Percentiles rank a stretch among this genome's conserved stretches.
Evolutionary conservation across 805 yeast genomes (phyloP).

Genomic region (Kuraishia capsulata): DNA sequence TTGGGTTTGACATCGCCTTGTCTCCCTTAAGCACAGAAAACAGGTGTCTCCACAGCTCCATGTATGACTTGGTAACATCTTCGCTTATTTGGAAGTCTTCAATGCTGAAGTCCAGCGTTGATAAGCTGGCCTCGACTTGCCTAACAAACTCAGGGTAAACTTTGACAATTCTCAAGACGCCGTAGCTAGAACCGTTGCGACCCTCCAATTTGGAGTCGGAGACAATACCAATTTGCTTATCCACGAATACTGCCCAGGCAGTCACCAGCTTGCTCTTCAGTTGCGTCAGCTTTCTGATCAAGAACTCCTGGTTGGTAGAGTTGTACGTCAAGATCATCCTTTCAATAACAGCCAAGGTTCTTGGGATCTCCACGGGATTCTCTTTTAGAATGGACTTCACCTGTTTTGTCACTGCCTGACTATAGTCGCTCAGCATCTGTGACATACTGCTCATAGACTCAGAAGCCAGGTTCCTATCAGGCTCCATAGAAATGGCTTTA

Average conservation of each 20-base stretch:
- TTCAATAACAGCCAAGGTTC: slow-evolving; percentile 33
- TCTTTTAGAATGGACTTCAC: slow-evolving; percentile 26
- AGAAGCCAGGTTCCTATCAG: slow-evolving; percentile 21
- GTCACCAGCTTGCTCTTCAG: slow-evolving; percentile 39
- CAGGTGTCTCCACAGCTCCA: slow-evolving; percentile 3
- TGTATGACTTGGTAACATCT: background rate
- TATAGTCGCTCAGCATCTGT: slow-evolving; percentile 15
- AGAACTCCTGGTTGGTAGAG: slow-evolving; percentile 57
- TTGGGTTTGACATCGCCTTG: background rate
- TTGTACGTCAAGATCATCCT: slow-evolving; percentile 24
- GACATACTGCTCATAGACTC: slow-evolving; percentile 19
- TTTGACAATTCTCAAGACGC: slow-evolving; percentile 33
- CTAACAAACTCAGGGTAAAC: slow-evolving; percentile 38
- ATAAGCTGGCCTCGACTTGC: slow-evolving; percentile 24
- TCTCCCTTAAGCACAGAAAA: background rate
- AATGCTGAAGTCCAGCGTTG: background rate
- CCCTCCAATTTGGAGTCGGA: slow-evolving; percentile 19
- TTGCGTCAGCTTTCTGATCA: slow-evolving; percentile 39
- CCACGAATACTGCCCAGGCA: slow-evolving; percentile 53
- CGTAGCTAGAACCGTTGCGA: slow-evolving; percentile 3
- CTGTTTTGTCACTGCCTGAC: slow-evolving; percentile 19
- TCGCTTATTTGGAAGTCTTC: background rate
- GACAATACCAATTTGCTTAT: slow-evolving; percentile 39
- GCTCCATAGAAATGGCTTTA: slow-evolving; percentile 10
- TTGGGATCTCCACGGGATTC: slow-evolving; percentile 31